Evolutionary conservation across 805 yeast genomes (phyloP).

Genomic region (Nakazawaea sp.): DNA sequence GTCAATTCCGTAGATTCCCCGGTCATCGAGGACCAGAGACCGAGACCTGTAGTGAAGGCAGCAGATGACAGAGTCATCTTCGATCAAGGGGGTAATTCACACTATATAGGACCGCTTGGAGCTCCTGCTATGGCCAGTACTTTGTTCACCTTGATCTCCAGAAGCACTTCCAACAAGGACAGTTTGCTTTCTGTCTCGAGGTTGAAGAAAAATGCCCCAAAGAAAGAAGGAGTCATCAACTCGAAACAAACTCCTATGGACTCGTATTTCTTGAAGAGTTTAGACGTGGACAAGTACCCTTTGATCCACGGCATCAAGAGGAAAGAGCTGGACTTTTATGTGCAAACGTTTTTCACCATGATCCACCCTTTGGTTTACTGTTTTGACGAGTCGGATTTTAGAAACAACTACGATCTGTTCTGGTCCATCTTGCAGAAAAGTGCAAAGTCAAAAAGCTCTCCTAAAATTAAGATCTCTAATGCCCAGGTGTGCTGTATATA

Average conservation of each 20-base stretch:
- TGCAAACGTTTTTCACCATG: conserved; percentile 9
- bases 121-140: conserved; percentile 12
- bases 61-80: conserved; percentile 12
- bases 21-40: not conserved
- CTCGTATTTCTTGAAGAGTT: not conserved
- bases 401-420: conserved; percentile 5
- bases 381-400: conserved; percentile 7
- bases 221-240: conserved; percentile 10
- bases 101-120: conserved; percentile 16
- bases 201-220: conserved; percentile 2
- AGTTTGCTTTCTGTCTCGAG: conserved; percentile 1
- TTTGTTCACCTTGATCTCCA: conserved; percentile 6
- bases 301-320: conserved; percentile 6
- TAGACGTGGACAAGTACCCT: conserved; percentile 10
- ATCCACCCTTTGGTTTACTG: conserved; percentile 11
- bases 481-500: conserved; percentile 15
- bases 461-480: conserved; percentile 2
- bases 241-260: conserved; percentile 10
- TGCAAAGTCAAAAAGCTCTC: not conserved
- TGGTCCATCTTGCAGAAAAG: conserved; percentile 2
- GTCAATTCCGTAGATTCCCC: not conserved
- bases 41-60: not conserved
- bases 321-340: conserved; percentile 12
- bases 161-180: conserved; percentile 6
- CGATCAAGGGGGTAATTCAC: conserved; percentile 14